Conservation (phyloP, 2,329 filamentous ascomycete genomes). For the Penicillium occitanis region DNA sequence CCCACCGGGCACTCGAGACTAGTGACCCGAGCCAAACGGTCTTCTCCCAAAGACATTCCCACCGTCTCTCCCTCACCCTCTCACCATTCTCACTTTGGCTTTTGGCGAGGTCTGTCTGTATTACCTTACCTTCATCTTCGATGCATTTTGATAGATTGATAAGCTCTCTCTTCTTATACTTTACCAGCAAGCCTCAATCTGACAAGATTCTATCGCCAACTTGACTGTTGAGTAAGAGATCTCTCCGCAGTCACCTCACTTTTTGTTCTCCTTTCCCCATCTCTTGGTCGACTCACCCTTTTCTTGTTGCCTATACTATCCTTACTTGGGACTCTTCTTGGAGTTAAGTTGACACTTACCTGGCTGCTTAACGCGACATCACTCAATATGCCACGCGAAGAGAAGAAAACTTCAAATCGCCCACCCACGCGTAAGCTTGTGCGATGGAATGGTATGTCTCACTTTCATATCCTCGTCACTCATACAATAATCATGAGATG, state of each 20-base stretch:
- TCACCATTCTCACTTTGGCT: not conserved
- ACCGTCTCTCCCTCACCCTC: not conserved
- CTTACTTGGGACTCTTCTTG: not conserved
- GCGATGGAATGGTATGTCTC: conserved; percentile 44
- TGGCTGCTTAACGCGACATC: not conserved
- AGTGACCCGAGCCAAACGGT: not conserved
- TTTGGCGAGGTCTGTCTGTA: not conserved
- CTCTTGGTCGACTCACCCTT: not conserved
- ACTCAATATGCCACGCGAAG: conserved; percentile 9
- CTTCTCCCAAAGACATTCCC: not conserved
- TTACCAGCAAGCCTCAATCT: not conserved
- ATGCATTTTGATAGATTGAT: not conserved
- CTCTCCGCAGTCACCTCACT: conserved; percentile 11
- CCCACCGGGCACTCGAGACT: not conserved
- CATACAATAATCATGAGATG: not conserved
- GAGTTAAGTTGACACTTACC: not conserved
- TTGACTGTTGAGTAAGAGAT: not conserved
- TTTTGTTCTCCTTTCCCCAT: not conserved
- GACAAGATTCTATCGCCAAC: not conserved
- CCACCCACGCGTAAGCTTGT: conserved; percentile 40
- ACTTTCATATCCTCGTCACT: not conserved
- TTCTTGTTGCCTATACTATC: not conserved
- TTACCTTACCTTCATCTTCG: not conserved
- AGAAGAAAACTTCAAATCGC: conserved; percentile 26
- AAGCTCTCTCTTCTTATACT: too few species aligned